Percentiles rank a stretch among this genome's conserved stretches.
These are phyloP conservation scores for Perkinsus marinus DNA, from an alignment of 169 alveolate genomes.

Conservation along the genomic window DNA sequence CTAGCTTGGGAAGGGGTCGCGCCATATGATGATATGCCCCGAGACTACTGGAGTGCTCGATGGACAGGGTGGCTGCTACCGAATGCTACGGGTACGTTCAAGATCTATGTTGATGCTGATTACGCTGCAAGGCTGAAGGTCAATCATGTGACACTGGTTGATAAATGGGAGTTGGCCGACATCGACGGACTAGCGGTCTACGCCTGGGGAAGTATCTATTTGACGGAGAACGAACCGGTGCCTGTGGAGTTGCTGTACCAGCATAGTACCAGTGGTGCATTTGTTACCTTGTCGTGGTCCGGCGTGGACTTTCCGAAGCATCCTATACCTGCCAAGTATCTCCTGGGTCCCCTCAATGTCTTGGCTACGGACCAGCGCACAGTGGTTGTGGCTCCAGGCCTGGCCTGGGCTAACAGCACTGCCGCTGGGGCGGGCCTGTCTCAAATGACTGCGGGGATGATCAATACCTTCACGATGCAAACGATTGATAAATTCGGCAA, in stretches of 20 bases:
- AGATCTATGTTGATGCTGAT: conserved; percentile 3
- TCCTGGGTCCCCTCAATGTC: neutral
- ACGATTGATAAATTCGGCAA: neutral
- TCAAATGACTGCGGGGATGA: neutral
- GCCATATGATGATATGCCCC: neutral
- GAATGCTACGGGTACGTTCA: conserved; percentile 3
- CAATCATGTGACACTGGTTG: neutral
- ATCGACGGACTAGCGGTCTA: conserved; percentile 1
- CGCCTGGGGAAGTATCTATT: neutral
- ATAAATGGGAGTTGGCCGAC: neutral
- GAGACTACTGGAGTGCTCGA: neutral
- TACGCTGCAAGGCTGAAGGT: neutral
- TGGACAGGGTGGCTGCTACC: conserved; percentile 5
- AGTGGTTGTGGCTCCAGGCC: neutral
- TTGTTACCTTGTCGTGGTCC: conserved; percentile 3
- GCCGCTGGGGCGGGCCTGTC: neutral
- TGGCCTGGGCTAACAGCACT: neutral
- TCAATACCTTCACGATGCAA: neutral
- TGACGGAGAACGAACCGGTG: conserved; percentile 5
- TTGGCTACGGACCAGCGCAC: neutral
- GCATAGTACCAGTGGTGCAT: neutral
- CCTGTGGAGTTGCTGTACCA: conserved; percentile 7
- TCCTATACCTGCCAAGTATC: neutral
- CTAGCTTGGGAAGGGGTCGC: neutral
- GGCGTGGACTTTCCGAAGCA: conserved; percentile 1